A percentile compares a stretch with the other conserved stretches of the same genome.
Conservation (phyloP, 2,329 filamentous ascomycete species). For the Ophiostoma sp. region DNA sequence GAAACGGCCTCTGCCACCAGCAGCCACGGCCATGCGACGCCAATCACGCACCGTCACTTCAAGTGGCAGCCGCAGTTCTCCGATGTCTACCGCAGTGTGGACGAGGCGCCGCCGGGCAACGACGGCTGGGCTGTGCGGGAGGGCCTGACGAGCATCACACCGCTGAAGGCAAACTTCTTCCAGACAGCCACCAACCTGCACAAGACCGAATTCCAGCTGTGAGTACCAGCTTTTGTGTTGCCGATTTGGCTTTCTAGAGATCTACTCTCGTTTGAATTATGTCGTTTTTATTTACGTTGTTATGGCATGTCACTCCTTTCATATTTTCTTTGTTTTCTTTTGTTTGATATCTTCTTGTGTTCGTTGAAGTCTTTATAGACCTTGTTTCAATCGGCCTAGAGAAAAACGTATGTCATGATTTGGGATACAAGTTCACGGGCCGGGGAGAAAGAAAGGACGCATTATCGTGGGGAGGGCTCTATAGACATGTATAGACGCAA, state of each 20-base stretch:
- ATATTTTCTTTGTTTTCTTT: background rate
- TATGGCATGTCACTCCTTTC: background rate
- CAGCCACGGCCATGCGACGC: background rate
- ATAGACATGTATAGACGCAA: slow-evolving; percentile 27
- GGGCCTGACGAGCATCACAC: slow-evolving; percentile 86
- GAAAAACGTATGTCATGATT: background rate
- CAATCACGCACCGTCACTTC: slow-evolving; percentile 72
- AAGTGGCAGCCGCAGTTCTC: slow-evolving; percentile 89
- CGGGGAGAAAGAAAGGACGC: background rate
- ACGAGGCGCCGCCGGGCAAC: slow-evolving; percentile 74
- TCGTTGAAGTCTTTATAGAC: background rate
- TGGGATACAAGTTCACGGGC: background rate
- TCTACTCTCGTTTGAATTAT: background rate
- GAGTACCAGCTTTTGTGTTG: slow-evolving; percentile 50
- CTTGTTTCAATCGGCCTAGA: background rate
- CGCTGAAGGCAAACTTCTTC: slow-evolving; percentile 90
- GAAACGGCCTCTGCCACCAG: slow-evolving; percentile 28
- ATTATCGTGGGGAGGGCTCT: slow-evolving; percentile 12
- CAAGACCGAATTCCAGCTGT: slow-evolving; percentile 76
- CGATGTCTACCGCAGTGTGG: slow-evolving; percentile 86
- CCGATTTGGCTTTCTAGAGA: background rate
- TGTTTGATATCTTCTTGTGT: background rate
- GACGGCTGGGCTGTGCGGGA: slow-evolving; percentile 93
- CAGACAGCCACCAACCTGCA: slow-evolving; percentile 64
- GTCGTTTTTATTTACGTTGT: background rate